phyloP scores from a whole-genome alignment of 768 basidiomycete genomes.

The Lanmaoa pseudosensibilis region DNA sequence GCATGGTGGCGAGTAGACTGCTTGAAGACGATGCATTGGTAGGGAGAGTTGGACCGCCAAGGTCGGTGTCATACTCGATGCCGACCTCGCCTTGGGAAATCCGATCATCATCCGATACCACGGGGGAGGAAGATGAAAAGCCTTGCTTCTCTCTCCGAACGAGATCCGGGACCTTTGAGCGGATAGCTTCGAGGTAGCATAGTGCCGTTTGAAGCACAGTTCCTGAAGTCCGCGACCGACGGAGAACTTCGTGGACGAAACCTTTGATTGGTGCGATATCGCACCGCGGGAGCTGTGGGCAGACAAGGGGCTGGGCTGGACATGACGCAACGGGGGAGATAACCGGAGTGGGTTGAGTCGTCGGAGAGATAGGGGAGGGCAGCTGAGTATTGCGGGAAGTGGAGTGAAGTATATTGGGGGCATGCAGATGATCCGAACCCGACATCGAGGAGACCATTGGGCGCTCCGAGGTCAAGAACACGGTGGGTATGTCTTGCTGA shows the following conservation, averaged over 20 bases:
- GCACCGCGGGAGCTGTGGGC: conserved; percentile 19
- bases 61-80: conserved; percentile 41
- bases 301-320: conserved; percentile 18
- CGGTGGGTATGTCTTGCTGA: conserved; percentile 66
- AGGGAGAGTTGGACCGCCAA: conserved; percentile 16
- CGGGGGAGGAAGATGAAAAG: conserved; percentile 41
- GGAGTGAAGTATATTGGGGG: not conserved
- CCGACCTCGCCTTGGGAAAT: conserved; percentile 46
- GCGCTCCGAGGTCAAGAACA: conserved; percentile 46
- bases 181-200: conserved; percentile 86
- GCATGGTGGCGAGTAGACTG: conserved; percentile 44
- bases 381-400: conserved; percentile 42
- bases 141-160: conserved; percentile 50
- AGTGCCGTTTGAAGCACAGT: conserved; percentile 83
- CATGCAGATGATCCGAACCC: conserved; percentile 9
- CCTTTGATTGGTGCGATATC: conserved; percentile 61
- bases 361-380: conserved; percentile 55
- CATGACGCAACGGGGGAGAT: conserved; percentile 31
- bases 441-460: conserved; percentile 23
- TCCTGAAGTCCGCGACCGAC: conserved; percentile 82
- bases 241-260: conserved; percentile 87
- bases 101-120: conserved; percentile 41
- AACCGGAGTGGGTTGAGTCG: conserved; percentile 38
- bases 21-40: conserved; percentile 16
- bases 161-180: conserved; percentile 65